Evolutionary conservation across 2,329 filamentous ascomycete genomes (phyloP).

Genomic region (Ramularia collo-cygni): DNA sequence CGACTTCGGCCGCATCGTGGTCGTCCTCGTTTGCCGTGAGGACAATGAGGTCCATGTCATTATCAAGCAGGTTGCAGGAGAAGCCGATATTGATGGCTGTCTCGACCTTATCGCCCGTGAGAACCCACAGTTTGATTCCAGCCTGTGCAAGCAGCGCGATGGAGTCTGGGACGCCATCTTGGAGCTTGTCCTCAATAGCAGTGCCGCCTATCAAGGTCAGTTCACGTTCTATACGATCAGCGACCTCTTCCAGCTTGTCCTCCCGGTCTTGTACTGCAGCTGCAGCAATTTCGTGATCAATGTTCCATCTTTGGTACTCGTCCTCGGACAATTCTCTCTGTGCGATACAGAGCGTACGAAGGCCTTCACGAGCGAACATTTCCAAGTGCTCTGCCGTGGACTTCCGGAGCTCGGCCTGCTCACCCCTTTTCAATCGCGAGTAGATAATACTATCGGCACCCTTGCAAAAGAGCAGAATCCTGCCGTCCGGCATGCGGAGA

Average conservation of each 20-base stretch:
- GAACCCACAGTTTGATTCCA: constrained; percentile 96
- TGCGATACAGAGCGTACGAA: constrained; percentile 91
- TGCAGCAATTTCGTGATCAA: constrained; percentile 79
- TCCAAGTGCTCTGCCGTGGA: constrained; percentile 90
- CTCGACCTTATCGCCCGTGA: constrained; percentile 97
- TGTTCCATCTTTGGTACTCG: constrained; percentile 79
- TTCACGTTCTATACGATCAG: constrained; percentile 85
- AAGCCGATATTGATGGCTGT: constrained; percentile 99
- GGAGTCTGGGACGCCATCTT: constrained; percentile 94
- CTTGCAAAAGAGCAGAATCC: constrained; percentile 90
- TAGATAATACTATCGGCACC: constrained; percentile 97
- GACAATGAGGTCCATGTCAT: constrained; percentile 94
- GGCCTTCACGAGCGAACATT: constrained; percentile 90
- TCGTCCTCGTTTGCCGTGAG: constrained; percentile 76
- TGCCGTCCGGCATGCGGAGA: constrained; percentile 84
- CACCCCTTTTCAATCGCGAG: constrained; percentile 73
- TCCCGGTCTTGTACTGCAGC: constrained; percentile 79
- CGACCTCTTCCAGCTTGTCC: constrained; percentile 83
- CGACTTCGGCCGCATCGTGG: constrained; percentile 55
- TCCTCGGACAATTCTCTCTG: constrained; percentile 71
- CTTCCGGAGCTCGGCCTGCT: constrained; percentile 76
- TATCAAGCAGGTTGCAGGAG: constrained; percentile 94
- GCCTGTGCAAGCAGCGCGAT: constrained; percentile 86
- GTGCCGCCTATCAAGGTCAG: constrained; percentile 85
- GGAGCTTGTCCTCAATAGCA: constrained; percentile 92